Evolutionary conservation across 768 basidiomycete genomes (phyloP).

Genomic region (Suillus tomentosus): DNA sequence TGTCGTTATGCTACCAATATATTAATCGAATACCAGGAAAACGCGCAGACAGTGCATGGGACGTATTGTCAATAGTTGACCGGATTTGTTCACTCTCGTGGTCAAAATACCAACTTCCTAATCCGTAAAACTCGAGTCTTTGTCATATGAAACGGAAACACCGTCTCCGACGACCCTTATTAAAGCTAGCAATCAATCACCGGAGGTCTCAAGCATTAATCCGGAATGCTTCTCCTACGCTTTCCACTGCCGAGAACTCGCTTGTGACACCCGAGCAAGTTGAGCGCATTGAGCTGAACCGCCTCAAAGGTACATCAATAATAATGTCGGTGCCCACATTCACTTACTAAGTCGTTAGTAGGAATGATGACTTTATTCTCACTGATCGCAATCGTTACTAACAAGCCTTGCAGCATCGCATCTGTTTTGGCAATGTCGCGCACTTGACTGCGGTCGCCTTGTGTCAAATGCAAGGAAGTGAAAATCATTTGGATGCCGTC

Average conservation of each 20-base stretch:
- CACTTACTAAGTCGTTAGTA: too few species aligned
- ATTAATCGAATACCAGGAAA: constrained; percentile 2
- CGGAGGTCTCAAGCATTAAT: background rate
- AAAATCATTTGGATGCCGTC: too few species aligned
- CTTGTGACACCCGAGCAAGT: constrained; percentile 66
- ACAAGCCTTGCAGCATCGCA: too few species aligned
- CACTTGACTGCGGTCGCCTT: too few species aligned
- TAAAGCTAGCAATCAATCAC: background rate
- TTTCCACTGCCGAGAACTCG: constrained; percentile 19
- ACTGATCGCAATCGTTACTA: too few species aligned
- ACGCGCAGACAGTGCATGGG: background rate
- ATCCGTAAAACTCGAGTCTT: background rate
- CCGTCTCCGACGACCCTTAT: background rate
- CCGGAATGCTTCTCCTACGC: constrained; percentile 14
- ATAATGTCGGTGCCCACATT: background rate
- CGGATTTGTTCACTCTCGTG: too few species aligned
- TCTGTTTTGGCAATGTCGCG: too few species aligned
- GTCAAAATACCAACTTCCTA: constrained; percentile 2
- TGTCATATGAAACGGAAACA: background rate
- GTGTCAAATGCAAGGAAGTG: too few species aligned
- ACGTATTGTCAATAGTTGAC: background rate
- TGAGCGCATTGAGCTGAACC: constrained; percentile 75
- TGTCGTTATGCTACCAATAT: constrained; percentile 1
- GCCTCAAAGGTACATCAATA: constrained; percentile 60
- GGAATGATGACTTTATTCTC: too few species aligned